phyloP scores from a whole-genome alignment of 331 rosid genomes.

The Quercus phellos region DNA sequence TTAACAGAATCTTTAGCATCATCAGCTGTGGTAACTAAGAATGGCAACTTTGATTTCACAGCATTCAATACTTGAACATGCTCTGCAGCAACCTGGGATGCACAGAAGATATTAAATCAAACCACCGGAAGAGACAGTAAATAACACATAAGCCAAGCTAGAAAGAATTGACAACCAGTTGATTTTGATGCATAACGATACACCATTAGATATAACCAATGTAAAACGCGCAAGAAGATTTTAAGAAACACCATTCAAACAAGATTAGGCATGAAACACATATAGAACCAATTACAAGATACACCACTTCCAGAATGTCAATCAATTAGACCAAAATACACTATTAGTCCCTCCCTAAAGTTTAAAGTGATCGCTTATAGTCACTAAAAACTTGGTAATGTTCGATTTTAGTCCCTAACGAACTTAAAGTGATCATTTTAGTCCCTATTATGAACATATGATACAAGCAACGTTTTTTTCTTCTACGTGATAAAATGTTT shows the following conservation, averaged over 20 bases:
- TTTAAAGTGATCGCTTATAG: no score
- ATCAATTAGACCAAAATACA: no score
- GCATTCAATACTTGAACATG: conserved; percentile 71
- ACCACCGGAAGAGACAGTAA: not conserved
- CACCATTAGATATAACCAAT: not conserved
- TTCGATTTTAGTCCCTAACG: no score
- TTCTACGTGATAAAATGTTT: not conserved
- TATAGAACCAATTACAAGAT: not conserved
- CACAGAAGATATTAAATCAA: conserved; percentile 13
- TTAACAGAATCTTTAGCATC: conserved; percentile 76
- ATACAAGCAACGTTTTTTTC: no score
- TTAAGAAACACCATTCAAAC: not conserved
- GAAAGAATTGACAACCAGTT: not conserved
- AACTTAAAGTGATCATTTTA: no score
- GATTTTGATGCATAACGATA: not conserved
- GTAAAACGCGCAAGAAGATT: conserved; percentile 1
- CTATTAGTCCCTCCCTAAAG: no score
- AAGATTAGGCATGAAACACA: not conserved
- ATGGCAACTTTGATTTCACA: conserved; percentile 75
- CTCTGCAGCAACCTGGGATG: conserved; percentile 72
- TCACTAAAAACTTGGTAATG: no score
- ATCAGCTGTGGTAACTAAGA: conserved; percentile 72
- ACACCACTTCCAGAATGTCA: not conserved
- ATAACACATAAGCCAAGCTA: not conserved
- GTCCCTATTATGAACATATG: no score